Conservation (phyloP, 305 asterid genomes). For the Fraxinus greggii region DNA sequence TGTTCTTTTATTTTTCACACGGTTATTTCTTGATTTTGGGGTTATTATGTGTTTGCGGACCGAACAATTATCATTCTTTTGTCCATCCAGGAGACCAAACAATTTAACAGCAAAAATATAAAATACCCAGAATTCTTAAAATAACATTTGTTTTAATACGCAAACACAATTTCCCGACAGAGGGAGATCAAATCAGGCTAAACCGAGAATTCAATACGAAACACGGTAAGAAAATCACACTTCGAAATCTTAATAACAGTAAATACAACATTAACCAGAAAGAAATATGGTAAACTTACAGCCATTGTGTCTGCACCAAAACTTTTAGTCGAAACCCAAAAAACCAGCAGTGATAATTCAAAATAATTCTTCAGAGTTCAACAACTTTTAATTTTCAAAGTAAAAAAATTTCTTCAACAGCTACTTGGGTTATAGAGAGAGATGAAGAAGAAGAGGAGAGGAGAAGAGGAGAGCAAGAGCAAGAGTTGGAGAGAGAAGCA, state of each 20-base stretch:
- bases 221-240: too few species aligned
- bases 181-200: not conserved
- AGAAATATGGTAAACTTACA: conserved; percentile 32
- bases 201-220: not conserved
- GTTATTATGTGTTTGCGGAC: not conserved
- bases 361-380: not conserved
- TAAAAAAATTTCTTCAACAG: not conserved
- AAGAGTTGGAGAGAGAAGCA: not conserved
- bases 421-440: not conserved
- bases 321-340: not conserved
- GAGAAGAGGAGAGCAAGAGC: not conserved
- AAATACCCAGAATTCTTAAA: not conserved
- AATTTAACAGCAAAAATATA: not conserved
- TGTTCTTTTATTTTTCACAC: not conserved
- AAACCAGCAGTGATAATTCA: not conserved
- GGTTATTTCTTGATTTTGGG: not conserved
- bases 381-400: not conserved
- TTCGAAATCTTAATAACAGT: too few species aligned
- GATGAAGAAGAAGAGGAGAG: not conserved
- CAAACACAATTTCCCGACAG: not conserved
- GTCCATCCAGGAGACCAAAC: not conserved
- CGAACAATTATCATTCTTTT: not conserved
- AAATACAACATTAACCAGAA: not conserved
- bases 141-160: not conserved
- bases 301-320: conserved; percentile 39